Evolutionary conservation across 164 flowering plant genomes (phyloP).

Genomic region (Annona squamosa): DNA sequence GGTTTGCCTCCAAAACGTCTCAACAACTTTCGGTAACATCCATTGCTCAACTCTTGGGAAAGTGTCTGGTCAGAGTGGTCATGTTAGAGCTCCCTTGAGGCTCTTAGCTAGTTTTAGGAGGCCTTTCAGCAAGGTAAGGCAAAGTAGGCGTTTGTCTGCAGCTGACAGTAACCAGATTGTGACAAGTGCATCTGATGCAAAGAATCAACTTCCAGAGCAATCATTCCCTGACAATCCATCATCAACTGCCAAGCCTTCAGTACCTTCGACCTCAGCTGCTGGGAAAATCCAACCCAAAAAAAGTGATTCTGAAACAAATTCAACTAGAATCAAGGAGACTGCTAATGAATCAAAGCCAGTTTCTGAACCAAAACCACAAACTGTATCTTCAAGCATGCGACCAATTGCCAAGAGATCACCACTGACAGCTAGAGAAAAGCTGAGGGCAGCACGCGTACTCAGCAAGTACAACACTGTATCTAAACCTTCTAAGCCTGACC

Average conservation of each 20-base stretch:
- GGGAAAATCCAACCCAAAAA: slow-evolving; percentile 12
- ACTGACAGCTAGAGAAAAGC: slow-evolving; percentile 79
- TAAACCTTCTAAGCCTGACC: slow-evolving; percentile 43
- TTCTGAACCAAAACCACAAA: slow-evolving; percentile 11
- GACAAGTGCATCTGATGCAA: slow-evolving; percentile 22
- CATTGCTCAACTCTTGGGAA: background rate
- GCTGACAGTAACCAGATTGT: slow-evolving; percentile 34
- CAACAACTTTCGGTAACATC: slow-evolving; percentile 19
- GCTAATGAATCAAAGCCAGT: slow-evolving; percentile 23
- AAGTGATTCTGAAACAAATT: slow-evolving; percentile 8
- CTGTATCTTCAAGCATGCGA: slow-evolving; percentile 15
- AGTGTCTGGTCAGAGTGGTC: slow-evolving; percentile 19
- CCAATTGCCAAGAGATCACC: slow-evolving; percentile 37
- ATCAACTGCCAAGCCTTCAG: slow-evolving; percentile 12
- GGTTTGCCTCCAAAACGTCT: slow-evolving; percentile 22
- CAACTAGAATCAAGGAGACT: slow-evolving; percentile 18
- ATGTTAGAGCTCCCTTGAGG: slow-evolving; percentile 14
- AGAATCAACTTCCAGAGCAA: slow-evolving; percentile 21
- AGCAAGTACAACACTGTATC: slow-evolving; percentile 50
- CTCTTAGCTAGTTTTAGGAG: slow-evolving; percentile 20
- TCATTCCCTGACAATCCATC: slow-evolving; percentile 19
- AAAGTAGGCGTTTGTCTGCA: slow-evolving; percentile 21
- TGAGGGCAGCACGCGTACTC: slow-evolving; percentile 80
- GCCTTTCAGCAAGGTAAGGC: slow-evolving; percentile 16
- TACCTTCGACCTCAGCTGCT: slow-evolving; percentile 15